Evolutionary conservation across 2,329 filamentous ascomycete genomes (phyloP), one percentile per base, ranked within the genome.

Genomic region (Metarhizium rileyi): DNA sequence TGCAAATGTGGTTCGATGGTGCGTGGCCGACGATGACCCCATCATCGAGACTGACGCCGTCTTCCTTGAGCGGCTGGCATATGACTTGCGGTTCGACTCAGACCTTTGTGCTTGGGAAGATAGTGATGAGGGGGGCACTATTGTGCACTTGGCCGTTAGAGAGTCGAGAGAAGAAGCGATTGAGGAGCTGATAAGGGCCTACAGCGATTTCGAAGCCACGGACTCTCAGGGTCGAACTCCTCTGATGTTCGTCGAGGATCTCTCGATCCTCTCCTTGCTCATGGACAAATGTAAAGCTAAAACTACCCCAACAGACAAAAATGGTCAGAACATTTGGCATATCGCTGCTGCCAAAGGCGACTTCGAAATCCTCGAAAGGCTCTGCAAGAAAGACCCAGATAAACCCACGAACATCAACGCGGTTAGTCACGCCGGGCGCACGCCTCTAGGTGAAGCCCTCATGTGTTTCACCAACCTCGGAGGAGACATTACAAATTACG

Each of bases 241-340:
- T 1, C 46, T 71, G 3, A 62, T 70, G 61, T 49, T 66, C 0
- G 56, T 56, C 10, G 67, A 70, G 36, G 55, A 57, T 2, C 47
- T 54, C 0, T 26, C 46, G 1, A 56, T 60, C 5, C 51, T 70
- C 10, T 46, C 52, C 1, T 53, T 57, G 14, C 52, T 70, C 2
- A 55, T 67, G 14, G 26, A 51, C 9, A 44, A 59, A 10, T 49
- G 63, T 18, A 55, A 56, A 0, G 61, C 59, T 0, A 47, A 55
- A 6, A 68, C 66, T 1, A 59, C 57, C 4, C 60, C 61, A 3
- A 52, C 50, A 2, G 67, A 70, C 43, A 46, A 57, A 0, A 49
- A 57, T 2, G 64, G 64, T 0, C 61, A 62, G 26, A 70, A 60
- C 26, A 61, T 70, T 10, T 70, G 68, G 68, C 68, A 70, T 49